Base-by-base conservation (phyloP, 441 rosid species). In the Gossypium lobatum region DNA sequence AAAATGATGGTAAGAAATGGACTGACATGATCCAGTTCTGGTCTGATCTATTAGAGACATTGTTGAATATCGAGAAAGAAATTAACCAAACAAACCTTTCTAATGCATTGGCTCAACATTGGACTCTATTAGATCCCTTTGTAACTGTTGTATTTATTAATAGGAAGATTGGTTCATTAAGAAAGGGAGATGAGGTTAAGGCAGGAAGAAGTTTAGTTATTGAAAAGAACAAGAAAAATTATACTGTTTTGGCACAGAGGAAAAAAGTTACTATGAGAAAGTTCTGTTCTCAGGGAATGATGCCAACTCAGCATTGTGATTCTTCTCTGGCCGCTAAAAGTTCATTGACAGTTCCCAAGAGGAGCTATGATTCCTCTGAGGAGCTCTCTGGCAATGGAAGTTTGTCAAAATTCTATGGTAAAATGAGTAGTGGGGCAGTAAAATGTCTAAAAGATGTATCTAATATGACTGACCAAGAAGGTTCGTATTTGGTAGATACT, bases 101-200 rank as follows among this genome's bases (percentile, higher is more conserved):
- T 26, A 73, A 70, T 71, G 80, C 78, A 28, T 82, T 90, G 81
- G 91, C 90, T 70, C 86, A 72, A 81, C 77, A 72, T 63, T 95
- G 99, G 99, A 83, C 79, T 77, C 75, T 86, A 55, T 84, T 95
- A 76, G 96, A 95, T 79, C 99, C 99, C 77, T 95, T 91, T 86
- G 97, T 95, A 74, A 85, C 80, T 75, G 93, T 76, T 77, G 86
- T 88, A 64, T 90, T 86, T 80, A 81, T 91, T 80, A 81, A 87
- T 62, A 90, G 87, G 85, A 90, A 89, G 87, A 78, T 93, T 76
- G 91, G 90, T 70, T 82, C 83, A 21, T 83, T 95, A 78, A 95
- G 91, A 83, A 95, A 86, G 77, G 98, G 97, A 75, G 86, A 79
- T 58, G 80, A 73, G 42, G 92, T 95, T 70, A 89, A 81, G 85